A percentile compares a stretch with the other conserved stretches of the same genome.
Evolutionary conservation across 805 yeast species (phyloP).

Genomic region (Suhomyces xylopsoci): DNA sequence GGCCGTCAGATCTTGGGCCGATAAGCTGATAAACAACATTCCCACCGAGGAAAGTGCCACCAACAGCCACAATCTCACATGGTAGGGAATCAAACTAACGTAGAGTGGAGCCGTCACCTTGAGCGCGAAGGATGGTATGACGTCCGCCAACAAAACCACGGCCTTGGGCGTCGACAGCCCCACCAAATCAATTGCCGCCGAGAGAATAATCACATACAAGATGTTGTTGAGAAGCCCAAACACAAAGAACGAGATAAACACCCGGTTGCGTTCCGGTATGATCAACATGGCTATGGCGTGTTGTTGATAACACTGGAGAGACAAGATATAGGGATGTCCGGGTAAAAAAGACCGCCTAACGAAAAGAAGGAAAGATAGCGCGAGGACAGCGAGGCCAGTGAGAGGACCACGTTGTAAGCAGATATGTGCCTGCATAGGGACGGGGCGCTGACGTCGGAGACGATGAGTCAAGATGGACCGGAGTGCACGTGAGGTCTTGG

Average conservation of each 20-base stretch:
- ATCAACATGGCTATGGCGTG: neutral
- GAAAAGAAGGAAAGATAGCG: neutral
- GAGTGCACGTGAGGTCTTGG: neutral
- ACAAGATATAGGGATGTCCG: neutral
- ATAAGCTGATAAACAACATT: constrained; percentile 64
- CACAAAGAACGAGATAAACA: constrained; percentile 62
- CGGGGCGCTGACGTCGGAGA: neutral
- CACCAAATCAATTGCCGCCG: constrained; percentile 90
- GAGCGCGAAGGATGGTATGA: constrained; percentile 72
- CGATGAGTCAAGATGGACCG: neutral
- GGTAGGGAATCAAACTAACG: constrained; percentile 63
- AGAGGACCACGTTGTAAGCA: neutral
- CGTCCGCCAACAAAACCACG: constrained; percentile 78
- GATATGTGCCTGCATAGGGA: neutral
- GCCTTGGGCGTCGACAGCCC: constrained; percentile 85
- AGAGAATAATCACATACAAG: constrained; percentile 82
- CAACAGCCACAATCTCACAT: constrained; percentile 48
- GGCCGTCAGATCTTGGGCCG: constrained; percentile 24
- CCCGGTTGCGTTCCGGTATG: constrained; percentile 20
- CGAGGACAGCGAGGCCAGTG: neutral
- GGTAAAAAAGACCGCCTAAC: neutral
- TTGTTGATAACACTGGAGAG: neutral
- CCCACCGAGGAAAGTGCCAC: constrained; percentile 65
- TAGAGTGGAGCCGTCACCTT: constrained; percentile 78
- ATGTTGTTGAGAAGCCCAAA: constrained; percentile 89